Evolutionary conservation across 331 rosid species (phyloP).

Genomic region (Dryas integrifolia): DNA sequence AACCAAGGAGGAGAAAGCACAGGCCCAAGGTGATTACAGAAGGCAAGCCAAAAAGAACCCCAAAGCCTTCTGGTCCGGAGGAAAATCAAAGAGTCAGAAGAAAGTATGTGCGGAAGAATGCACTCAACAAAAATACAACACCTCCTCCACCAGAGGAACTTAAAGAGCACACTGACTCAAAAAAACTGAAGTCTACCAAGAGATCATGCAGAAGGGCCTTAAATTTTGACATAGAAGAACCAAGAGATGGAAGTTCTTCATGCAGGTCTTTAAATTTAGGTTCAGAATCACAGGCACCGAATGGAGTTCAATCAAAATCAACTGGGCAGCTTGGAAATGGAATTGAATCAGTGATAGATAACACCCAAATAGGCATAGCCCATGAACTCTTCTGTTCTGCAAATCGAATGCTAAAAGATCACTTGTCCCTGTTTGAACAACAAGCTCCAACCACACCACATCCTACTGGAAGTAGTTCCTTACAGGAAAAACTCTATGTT

Average conservation of each 20-base stretch:
- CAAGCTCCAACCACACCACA: slow-evolving; percentile 24
- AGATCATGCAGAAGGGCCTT: slow-evolving; percentile 57
- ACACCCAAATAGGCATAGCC: slow-evolving; percentile 28
- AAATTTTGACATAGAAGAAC: slow-evolving; percentile 43
- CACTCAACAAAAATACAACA: slow-evolving; percentile 28
- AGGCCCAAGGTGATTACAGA: slow-evolving; percentile 84
- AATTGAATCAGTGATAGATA: slow-evolving; percentile 27
- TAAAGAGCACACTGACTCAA: slow-evolving; percentile 33
- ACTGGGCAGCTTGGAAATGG: slow-evolving; percentile 29
- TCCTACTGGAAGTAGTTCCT: slow-evolving; percentile 21
- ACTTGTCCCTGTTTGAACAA: slow-evolving; percentile 29
- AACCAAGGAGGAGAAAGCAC: slow-evolving; percentile 66
- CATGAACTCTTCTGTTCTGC: slow-evolving; percentile 27
- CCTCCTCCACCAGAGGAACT: slow-evolving; percentile 40
- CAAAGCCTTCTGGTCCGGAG: slow-evolving; percentile 43
- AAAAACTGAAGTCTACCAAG: slow-evolving; percentile 26
- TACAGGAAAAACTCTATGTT: slow-evolving; percentile 13
- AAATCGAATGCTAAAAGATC: slow-evolving; percentile 31
- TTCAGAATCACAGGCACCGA: slow-evolving; percentile 14
- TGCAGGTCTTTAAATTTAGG: slow-evolving; percentile 21
- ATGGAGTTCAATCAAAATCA: slow-evolving; percentile 19
- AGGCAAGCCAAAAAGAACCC: slow-evolving; percentile 54
- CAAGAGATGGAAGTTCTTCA: slow-evolving; percentile 37
- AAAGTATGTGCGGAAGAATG: slow-evolving; percentile 64
- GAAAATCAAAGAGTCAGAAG: slow-evolving; percentile 47